Percentiles rank a stretch among this genome's conserved stretches.
Evolutionary conservation across 805 yeast genomes (phyloP).

Genomic region (Wickerhamiella sorbophila): DNA sequence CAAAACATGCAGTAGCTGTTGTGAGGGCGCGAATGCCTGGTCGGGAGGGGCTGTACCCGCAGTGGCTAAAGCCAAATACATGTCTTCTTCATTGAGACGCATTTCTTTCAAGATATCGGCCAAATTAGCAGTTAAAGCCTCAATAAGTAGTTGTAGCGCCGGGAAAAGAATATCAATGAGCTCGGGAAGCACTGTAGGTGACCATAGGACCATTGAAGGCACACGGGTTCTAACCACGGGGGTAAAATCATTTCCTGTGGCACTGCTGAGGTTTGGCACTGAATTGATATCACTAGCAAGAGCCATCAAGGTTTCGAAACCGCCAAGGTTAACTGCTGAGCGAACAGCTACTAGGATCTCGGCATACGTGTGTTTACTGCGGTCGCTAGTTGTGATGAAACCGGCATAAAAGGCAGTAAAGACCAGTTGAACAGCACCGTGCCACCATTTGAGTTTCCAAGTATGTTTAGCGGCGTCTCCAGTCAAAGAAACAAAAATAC

Average conservation of each 20-base stretch:
- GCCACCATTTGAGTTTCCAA: slow-evolving; percentile 21
- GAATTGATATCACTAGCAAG: slow-evolving; percentile 23
- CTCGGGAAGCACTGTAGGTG: slow-evolving; percentile 4
- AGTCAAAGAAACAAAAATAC: not conserved
- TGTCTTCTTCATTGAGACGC: slow-evolving; percentile 28
- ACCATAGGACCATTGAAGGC: slow-evolving; percentile 14
- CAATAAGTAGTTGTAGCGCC: slow-evolving; percentile 18
- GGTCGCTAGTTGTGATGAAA: not conserved
- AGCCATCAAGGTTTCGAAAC: slow-evolving; percentile 27
- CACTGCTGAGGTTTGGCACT: slow-evolving; percentile 1
- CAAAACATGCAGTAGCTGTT: not conserved
- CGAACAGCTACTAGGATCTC: slow-evolving; percentile 17
- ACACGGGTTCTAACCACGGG: slow-evolving; percentile 21
- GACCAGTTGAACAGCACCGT: slow-evolving; percentile 18
- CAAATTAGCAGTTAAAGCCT: slow-evolving; percentile 22
- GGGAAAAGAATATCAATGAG: slow-evolving; percentile 10
- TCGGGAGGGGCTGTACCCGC: slow-evolving; percentile 1
- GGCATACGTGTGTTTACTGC: not conserved
- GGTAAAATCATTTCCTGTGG: slow-evolving; percentile 17
- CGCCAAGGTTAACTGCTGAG: slow-evolving; percentile 25
- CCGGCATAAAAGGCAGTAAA: slow-evolving; percentile 10
- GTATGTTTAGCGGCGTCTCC: slow-evolving; percentile 1
- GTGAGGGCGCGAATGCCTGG: not conserved
- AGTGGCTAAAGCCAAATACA: slow-evolving; percentile 18
- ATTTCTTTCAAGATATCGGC: slow-evolving; percentile 30